Evolutionary conservation across 345 rosid genomes (phyloP).

Genomic region (Murraya paniculata): DNA sequence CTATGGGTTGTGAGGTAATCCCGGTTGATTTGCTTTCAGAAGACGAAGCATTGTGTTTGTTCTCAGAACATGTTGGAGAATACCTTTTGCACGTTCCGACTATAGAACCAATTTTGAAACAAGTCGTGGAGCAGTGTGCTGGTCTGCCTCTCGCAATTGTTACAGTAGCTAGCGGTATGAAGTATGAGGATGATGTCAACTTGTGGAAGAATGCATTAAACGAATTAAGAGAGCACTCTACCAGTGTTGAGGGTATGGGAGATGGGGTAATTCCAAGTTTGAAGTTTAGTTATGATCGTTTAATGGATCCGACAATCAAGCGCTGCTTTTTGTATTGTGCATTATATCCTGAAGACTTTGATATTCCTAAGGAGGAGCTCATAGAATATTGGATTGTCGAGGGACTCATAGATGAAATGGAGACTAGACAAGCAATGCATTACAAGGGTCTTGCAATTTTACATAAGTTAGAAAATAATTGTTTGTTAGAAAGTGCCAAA

Average conservation of each 20-base stretch:
- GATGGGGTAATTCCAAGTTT: too few species aligned
- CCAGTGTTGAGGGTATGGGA: neutral
- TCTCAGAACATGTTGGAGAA: neutral
- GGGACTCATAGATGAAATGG: constrained; percentile 8
- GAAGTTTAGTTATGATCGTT: neutral
- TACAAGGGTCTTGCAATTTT: constrained; percentile 16
- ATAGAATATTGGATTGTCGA: constrained; percentile 20
- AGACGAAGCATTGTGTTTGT: neutral
- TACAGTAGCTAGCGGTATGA: constrained; percentile 1
- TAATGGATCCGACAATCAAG: neutral
- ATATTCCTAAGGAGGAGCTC: constrained; percentile 8
- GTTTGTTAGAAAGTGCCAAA: constrained; percentile 10
- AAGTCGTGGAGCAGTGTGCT: neutral
- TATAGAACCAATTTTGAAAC: neutral
- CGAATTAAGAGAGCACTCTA: neutral
- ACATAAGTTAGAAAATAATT: constrained; percentile 11
- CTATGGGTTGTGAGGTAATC: neutral
- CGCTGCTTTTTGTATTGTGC: constrained; percentile 22
- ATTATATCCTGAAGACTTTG: constrained; percentile 15
- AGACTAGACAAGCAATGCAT: constrained; percentile 2
- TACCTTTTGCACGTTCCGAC: neutral
- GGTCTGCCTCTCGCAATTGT: constrained; percentile 17
- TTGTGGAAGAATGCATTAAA: constrained; percentile 8
- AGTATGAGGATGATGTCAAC: neutral
- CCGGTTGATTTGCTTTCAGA: neutral